These are phyloP conservation scores for Achlya hypogyna DNA, from an alignment of 352 stramenopile genomes.

Conservation along the genomic window DNA sequence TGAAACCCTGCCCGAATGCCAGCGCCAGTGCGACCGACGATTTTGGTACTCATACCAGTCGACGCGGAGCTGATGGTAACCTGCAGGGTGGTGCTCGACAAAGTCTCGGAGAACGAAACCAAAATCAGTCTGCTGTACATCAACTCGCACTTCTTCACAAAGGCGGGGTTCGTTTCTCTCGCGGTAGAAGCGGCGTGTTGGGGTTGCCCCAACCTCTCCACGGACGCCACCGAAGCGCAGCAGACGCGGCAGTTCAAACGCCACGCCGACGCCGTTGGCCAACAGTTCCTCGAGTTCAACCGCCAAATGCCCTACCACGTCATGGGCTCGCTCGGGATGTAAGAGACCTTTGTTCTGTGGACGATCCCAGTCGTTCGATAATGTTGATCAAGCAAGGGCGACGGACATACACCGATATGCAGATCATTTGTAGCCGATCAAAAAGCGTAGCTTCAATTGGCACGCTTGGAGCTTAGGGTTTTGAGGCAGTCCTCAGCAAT, in stretches of 20 bases:
- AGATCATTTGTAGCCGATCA: too few relatives aligned
- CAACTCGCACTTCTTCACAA: slow-evolving; percentile 9
- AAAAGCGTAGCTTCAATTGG: too few relatives aligned
- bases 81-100: slow-evolving; percentile 1
- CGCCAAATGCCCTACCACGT: too few relatives aligned
- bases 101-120: not conserved
- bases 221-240: not conserved
- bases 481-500: too few relatives aligned
- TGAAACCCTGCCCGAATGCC: not conserved
- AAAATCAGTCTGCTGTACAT: slow-evolving; percentile 9
- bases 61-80: too few relatives aligned
- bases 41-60: slow-evolving; percentile 6
- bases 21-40: slow-evolving; percentile 9
- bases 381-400: too few relatives aligned
- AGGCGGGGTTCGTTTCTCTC: not conserved
- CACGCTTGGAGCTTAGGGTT: too few relatives aligned
- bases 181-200: slow-evolving; percentile 11
- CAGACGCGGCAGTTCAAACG: not conserved
- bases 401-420: too few relatives aligned
- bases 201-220: not conserved
- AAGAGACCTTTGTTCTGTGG: too few relatives aligned
- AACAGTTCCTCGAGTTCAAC: not conserved
- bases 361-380: too few relatives aligned
- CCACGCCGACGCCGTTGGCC: not conserved
- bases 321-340: too few relatives aligned